These are phyloP conservation scores for Caloboletus inedulis DNA, from an alignment of 1,284 basidiomycete species.

Conservation along the genomic window DNA sequence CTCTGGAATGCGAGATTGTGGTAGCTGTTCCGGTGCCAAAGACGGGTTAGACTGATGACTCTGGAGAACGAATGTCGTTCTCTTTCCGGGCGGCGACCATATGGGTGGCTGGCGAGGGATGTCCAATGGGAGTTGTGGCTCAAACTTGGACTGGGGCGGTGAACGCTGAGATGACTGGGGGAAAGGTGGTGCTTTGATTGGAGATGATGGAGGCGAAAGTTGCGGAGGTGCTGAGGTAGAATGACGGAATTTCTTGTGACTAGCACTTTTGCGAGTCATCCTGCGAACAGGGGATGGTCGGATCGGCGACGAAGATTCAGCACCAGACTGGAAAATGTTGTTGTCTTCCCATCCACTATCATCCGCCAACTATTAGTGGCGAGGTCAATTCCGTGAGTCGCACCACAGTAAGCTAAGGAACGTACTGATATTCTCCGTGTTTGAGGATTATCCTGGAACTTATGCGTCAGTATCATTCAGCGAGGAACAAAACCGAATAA, in stretches of 20 bases:
- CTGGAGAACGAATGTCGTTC: conserved; percentile 16
- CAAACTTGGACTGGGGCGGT: conserved; percentile 52
- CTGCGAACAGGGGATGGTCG: conserved; percentile 59
- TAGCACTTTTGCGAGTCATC: conserved; percentile 45
- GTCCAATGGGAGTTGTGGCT: conserved; percentile 49
- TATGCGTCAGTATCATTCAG: not conserved
- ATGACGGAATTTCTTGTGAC: conserved; percentile 55
- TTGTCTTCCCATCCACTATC: conserved; percentile 85
- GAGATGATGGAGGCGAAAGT: conserved; percentile 42
- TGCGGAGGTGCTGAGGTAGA: conserved; percentile 73
- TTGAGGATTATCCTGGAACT: conserved; percentile 45
- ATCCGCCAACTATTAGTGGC: conserved; percentile 36
- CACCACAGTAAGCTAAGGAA: not conserved
- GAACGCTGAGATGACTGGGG: conserved; percentile 17
- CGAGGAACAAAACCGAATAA: not conserved
- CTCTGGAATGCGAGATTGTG: conserved; percentile 8
- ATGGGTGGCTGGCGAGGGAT: conserved; percentile 25
- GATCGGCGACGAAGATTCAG: conserved; percentile 70
- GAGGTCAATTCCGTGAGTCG: not conserved
- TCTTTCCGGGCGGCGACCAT: conserved; percentile 17
- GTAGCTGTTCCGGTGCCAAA: conserved; percentile 6
- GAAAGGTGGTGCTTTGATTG: conserved; percentile 23
- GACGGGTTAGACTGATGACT: conserved; percentile 14
- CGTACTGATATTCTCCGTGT: conserved; percentile 51
- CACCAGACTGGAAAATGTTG: conserved; percentile 80